Base-by-base conservation (phyloP, 108 stramenopile genomes). In the Nitzschia sp. region DNA sequence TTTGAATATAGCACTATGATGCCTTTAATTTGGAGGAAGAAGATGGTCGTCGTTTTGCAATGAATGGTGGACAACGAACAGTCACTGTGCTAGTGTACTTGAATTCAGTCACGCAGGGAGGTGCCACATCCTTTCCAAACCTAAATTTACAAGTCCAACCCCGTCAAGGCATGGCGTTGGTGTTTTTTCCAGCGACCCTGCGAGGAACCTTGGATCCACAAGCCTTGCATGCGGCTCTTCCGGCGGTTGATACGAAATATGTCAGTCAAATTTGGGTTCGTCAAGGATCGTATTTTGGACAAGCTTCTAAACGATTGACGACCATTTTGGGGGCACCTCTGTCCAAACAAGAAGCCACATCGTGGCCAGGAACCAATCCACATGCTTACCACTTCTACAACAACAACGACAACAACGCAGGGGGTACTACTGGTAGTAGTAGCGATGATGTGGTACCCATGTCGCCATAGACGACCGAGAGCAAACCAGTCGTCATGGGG, bases 221-320 rank as follows among this genome's bases (percentile, higher is more conserved):
- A 76, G 87, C 96, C 2, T 74, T 98, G 38, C 98, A 98, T 79
- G 88, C 93, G 9, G 49, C 49, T 23, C 59, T 92, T 70, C 92
- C 92, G 0, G 97, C 97, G 18, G 71, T 94, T 33, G 95, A 95
- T 74, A 68, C 81, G 46, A 99, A 99, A 64, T 99, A 86, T 68
- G 96, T 99, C 13, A 88, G 84, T 68, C 98, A 99, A 80, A 91
- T 98, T 29, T 99, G 98, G 98, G 92, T 99, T 59, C 91, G 97
- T 8, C 96, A 98, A 77, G 64, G 74, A n/a, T 70, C 71, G 32
- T 98, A 97, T 58, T 68, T 60, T 57, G 95, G 95, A 35, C 84
- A 82, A 58, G 75, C 91, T 3, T 85, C 83, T 62, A 92, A 91
- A 47, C 76, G 92, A 17, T 65, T 95, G 66, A 28, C 71, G 29